Conservation (phyloP, 768 basidiomycete species). For the Clavulina sp. region DNA sequence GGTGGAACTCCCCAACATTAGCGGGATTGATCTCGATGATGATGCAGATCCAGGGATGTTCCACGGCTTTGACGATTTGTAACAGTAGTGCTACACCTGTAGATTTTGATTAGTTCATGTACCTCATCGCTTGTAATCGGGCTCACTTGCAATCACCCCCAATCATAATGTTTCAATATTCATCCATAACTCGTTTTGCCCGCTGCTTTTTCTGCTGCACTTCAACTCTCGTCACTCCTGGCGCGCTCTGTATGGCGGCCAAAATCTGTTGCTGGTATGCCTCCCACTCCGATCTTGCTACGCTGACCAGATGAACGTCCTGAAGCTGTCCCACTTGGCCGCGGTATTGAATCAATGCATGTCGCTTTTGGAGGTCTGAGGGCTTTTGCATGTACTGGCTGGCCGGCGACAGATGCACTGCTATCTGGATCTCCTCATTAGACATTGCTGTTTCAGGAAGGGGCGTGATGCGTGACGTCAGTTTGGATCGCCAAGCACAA, state of each 20-base stretch:
- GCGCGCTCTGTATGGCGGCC: background rate
- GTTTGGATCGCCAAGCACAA: too few species aligned
- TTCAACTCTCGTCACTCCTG: background rate
- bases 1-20: background rate
- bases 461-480: too few species aligned
- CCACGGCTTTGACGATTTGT: background rate
- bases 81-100: background rate
- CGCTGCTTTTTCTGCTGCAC: background rate
- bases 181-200: background rate
- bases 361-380: too few species aligned
- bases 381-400: too few species aligned
- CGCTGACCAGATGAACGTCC: background rate
- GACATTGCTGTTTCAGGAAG: too few species aligned
- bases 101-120: background rate
- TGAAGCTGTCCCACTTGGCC: background rate
- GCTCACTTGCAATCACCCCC: background rate
- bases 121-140: too few species aligned
- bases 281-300: background rate
- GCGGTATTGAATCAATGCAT: background rate
- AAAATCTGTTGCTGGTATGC: background rate
- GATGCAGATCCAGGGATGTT: slow-evolving; percentile 1
- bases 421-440: too few species aligned
- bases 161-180: background rate
- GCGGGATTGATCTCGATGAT: background rate
- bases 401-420: too few species aligned